Conservation (phyloP, 805 yeast genomes). For the Hanseniaspora hatyaiensis region DNA sequence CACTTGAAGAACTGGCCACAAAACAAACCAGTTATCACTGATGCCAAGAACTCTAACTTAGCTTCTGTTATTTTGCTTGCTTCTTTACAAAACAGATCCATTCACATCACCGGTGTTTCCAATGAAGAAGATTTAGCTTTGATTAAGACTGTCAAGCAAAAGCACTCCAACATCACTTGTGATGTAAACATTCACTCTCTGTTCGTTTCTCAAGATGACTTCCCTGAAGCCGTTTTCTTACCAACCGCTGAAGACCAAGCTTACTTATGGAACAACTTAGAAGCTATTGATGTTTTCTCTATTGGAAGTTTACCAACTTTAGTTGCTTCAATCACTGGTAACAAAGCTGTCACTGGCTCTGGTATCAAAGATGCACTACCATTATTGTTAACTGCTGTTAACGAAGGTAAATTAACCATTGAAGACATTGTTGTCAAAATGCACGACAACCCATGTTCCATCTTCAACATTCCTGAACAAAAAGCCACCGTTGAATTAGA, state of each 20-base stretch:
- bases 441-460: constrained; percentile 68
- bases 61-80: constrained; percentile 89
- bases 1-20: constrained; percentile 79
- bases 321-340: constrained; percentile 54
- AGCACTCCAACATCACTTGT: constrained; percentile 72
- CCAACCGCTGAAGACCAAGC: constrained; percentile 74
- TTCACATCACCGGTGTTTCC: constrained; percentile 81
- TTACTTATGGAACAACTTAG: constrained; percentile 67
- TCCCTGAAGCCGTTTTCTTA: constrained; percentile 57
- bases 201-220: constrained; percentile 61
- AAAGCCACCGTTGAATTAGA: constrained; percentile 73
- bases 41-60: constrained; percentile 80
- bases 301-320: constrained; percentile 68
- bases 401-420: constrained; percentile 56
- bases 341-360: constrained; percentile 53
- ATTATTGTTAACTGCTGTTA: constrained; percentile 67
- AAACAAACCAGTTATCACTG: constrained; percentile 75
- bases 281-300: constrained; percentile 71
- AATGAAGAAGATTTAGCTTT: constrained; percentile 70
- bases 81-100: constrained; percentile 68
- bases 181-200: constrained; percentile 75
- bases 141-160: constrained; percentile 73
- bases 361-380: constrained; percentile 77
- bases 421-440: constrained; percentile 61
- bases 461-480: constrained; percentile 74